Evolutionary conservation across 2,329 filamentous ascomycete genomes (phyloP), one percentile per base, ranked within the genome.

Genomic region (Chaetomium olivaceum): DNA sequence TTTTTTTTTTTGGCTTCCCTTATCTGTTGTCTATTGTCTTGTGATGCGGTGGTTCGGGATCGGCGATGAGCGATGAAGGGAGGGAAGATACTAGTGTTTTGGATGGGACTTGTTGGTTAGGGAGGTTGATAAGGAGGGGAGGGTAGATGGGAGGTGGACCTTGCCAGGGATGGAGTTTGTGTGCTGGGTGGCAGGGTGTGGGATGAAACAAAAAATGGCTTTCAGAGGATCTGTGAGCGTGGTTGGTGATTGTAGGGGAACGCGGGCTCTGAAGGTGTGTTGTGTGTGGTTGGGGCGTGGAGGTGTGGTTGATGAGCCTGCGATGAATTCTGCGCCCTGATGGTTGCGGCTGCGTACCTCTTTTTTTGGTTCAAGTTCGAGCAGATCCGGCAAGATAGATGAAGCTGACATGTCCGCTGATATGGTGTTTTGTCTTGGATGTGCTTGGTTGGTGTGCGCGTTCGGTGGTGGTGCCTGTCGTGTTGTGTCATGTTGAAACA

Each of bases 311-410:
- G 46, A 25, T 46, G 21, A 27, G 51, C 36, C 29, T 31, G 39
- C 27, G 16, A 9, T 19, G 23, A 12, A 50, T 36, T 58, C 8
- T 11, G 8, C 27, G 29, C 36, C 52, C 23, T 9, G 23, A 16
- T 36, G 55, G 14, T 25, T 16, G 39, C 57, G 39, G 36, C 21
- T 43, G 31, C 25, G 27, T 51, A 3, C n/a, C 36, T 50, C 9
- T 7, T 52, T 54, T 27, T 54, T 6, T 29, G 27, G 25, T 54
- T 25, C 16, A 43, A 54, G 19, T 31, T 55, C 1, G 16, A 23
- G 31, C 63, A 57, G 63, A 31, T 54, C 58, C 43, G 31, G 52
- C 63, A 65, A 61, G 63, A 65, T 65, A 61, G 54, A 43, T 58
- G 43, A 65, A 65, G 52, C 43, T 36, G 51, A 52, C 57, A 21